phyloP scores from a whole-genome alignment of 495 filamentous ascomycete genomes.

The Talaromyces nanjingensis region DNA sequence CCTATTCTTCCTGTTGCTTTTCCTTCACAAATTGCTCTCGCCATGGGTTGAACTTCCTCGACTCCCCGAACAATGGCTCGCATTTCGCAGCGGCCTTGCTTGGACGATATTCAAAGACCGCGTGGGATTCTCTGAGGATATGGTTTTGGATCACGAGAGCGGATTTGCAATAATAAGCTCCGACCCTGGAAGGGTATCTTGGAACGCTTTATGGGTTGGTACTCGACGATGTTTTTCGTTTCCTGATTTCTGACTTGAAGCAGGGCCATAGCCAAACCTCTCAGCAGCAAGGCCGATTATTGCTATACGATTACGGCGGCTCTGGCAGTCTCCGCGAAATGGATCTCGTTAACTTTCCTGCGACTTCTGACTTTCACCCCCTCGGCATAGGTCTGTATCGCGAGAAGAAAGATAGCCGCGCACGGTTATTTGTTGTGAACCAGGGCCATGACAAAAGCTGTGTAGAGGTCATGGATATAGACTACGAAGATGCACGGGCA shows the following conservation, averaged over 20 bases:
- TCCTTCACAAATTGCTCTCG: constrained; percentile 4
- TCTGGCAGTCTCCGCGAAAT: constrained; percentile 3
- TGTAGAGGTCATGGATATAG: constrained; percentile 8
- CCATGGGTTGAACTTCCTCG: constrained; percentile 8
- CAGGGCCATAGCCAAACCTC: not conserved
- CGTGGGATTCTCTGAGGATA: constrained; percentile 3
- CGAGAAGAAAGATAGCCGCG: not conserved
- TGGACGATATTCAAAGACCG: constrained; percentile 8
- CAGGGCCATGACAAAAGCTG: not conserved
- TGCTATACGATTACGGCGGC: constrained; percentile 6
- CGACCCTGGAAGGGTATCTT: constrained; percentile 3
- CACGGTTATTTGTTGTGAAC: constrained; percentile 4
- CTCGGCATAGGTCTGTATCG: constrained; percentile 4
- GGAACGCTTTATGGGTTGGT: constrained; percentile 10
- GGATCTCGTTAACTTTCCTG: not conserved
- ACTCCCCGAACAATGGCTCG: constrained; percentile 7
- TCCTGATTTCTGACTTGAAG: constrained; percentile 1
- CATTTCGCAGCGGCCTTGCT: constrained; percentile 1
- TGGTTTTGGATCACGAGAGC: constrained; percentile 4
- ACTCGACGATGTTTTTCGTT: not conserved
- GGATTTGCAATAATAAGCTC: constrained; percentile 8
- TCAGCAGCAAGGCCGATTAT: not conserved
- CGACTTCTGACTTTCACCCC: not conserved
- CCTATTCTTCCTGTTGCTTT: not conserved
- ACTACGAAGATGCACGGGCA: constrained; percentile 6